phyloP scores from a whole-genome alignment of 2,329 filamentous ascomycete genomes.

The Ceratocystis albifundus region DNA sequence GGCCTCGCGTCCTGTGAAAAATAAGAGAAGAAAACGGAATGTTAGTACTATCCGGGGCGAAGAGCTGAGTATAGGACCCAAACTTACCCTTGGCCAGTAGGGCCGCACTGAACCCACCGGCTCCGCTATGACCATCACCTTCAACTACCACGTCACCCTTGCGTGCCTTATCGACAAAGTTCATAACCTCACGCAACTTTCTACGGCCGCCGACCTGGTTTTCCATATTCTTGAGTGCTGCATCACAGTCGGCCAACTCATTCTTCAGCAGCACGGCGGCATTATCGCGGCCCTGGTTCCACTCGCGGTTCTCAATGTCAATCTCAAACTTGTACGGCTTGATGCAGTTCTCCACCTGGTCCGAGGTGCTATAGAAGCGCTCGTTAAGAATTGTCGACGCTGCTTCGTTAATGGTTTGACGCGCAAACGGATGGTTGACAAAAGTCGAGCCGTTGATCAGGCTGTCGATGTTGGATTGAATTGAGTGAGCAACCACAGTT shows the following conservation, averaged over 20 bases:
- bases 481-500: slow-evolving; percentile 75
- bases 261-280: slow-evolving; percentile 70
- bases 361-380: slow-evolving; percentile 89
- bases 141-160: slow-evolving; percentile 77
- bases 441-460: slow-evolving; percentile 76
- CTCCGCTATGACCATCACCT: slow-evolving; percentile 70
- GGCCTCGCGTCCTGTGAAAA: slow-evolving; percentile 66
- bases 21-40: background rate
- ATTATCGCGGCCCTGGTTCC: slow-evolving; percentile 74
- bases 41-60: slow-evolving; percentile 26
- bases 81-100: slow-evolving; percentile 66
- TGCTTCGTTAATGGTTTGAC: slow-evolving; percentile 84
- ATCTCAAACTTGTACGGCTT: slow-evolving; percentile 99
- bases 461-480: slow-evolving; percentile 71
- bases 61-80: no score
- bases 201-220: slow-evolving; percentile 64
- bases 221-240: slow-evolving; percentile 65
- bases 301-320: slow-evolving; percentile 83
- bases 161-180: slow-evolving; percentile 79
- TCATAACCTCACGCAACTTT: slow-evolving; percentile 80
- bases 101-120: slow-evolving; percentile 83
- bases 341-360: slow-evolving; percentile 97
- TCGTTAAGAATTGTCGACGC: slow-evolving; percentile 85
- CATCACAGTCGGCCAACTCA: slow-evolving; percentile 74
- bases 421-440: slow-evolving; percentile 77